Percentiles rank a stretch among this genome's conserved stretches.
Evolutionary conservation across 2,329 filamentous ascomycete species (phyloP).

Genomic region (Diplodia mutila): DNA sequence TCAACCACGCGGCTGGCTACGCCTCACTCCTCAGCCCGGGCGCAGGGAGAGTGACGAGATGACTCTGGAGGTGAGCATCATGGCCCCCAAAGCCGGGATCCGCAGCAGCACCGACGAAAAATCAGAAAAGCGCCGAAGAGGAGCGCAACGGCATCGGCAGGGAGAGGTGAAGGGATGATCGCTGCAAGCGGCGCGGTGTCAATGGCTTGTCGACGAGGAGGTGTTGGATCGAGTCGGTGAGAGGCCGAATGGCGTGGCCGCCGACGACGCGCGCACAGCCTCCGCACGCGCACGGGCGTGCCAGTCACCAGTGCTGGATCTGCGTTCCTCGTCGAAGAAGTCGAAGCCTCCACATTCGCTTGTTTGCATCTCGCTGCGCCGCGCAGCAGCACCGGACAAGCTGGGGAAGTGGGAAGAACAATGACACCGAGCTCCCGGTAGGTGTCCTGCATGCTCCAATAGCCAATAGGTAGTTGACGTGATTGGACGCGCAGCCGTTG

Average conservation of each 20-base stretch:
- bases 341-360: not conserved
- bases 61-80: not conserved
- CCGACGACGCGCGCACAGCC: conserved; percentile 17
- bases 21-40: not conserved
- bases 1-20: conserved; percentile 5
- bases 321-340: not conserved
- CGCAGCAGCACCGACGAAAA: conserved; percentile 1
- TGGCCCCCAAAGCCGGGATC: conserved; percentile 1
- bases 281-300: not conserved
- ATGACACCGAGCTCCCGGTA: no score
- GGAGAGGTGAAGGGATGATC: not conserved
- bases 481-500: conserved; percentile 1
- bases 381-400: not conserved
- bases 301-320: not conserved
- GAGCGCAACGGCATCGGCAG: not conserved
- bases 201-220: not conserved
- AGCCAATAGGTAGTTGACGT: not conserved
- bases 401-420: no score
- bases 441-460: not conserved
- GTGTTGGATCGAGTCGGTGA: conserved; percentile 21
- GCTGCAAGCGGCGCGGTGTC: not conserved
- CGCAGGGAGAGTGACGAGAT: no score
- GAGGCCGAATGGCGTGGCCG: conserved; percentile 1
- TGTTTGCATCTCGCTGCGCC: not conserved
- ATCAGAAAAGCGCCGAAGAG: not conserved